Evolutionary conservation across 495 filamentous ascomycete genomes (phyloP).

Genomic region (Amniculicola lignicola): DNA sequence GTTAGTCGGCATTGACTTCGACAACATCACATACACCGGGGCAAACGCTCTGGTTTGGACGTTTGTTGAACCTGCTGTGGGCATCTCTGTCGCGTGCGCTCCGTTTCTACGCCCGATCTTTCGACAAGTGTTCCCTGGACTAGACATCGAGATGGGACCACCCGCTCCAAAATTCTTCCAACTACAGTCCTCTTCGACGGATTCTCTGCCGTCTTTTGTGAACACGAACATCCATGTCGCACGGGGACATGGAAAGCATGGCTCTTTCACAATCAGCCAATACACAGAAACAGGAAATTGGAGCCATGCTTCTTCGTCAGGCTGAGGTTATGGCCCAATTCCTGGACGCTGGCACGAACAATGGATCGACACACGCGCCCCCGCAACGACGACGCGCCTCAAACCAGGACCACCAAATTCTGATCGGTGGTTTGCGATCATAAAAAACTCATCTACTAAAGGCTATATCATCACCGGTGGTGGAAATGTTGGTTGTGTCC

Average conservation of each 20-base stretch:
- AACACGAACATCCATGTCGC: background rate
- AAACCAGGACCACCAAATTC: no score
- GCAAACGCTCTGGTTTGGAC: conserved; percentile 17
- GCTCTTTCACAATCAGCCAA: background rate
- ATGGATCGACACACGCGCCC: no score
- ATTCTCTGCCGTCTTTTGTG: background rate
- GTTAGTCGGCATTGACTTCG: background rate
- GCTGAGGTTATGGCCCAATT: no score
- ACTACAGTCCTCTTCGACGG: background rate
- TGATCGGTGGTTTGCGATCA: no score
- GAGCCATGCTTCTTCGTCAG: background rate
- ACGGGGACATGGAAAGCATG: background rate
- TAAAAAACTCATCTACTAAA: no score
- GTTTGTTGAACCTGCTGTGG: conserved; percentile 20
- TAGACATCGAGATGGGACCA: background rate
- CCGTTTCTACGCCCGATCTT: conserved; percentile 21
- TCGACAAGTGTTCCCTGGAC: background rate
- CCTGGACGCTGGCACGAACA: no score
- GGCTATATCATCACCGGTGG: conserved; percentile 22
- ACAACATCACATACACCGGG: conserved; percentile 21
- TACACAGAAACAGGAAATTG: background rate
- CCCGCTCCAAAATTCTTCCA: background rate
- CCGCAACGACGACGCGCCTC: no score
- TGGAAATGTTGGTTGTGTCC: conserved; percentile 14
- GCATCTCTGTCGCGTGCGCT: conserved; percentile 21